Evolutionary conservation across 2,329 filamentous ascomycete genomes (phyloP).

Genomic region (Xylaria digitata): DNA sequence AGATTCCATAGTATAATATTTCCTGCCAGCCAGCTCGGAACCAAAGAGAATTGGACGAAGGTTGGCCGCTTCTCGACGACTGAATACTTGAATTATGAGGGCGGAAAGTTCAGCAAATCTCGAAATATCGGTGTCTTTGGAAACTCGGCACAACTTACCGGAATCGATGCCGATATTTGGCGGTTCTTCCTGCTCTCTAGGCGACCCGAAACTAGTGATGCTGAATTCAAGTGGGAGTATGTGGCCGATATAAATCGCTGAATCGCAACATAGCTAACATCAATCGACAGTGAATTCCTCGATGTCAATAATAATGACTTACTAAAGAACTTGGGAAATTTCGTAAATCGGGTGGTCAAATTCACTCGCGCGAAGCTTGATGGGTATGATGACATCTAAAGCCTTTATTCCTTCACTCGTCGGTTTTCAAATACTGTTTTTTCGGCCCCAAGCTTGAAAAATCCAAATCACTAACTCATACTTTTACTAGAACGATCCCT

Average conservation of each 20-base stretch:
- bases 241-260: constrained; percentile 25
- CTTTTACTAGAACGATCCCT: constrained; percentile 60
- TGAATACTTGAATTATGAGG: constrained; percentile 67
- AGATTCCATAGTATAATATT: constrained; percentile 90
- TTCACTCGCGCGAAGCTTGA: constrained; percentile 73
- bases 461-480: background rate
- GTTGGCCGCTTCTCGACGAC: constrained; percentile 89
- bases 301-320: constrained; percentile 89
- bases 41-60: constrained; percentile 87
- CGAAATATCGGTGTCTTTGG: constrained; percentile 77
- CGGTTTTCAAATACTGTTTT: too few species aligned
- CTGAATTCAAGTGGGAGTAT: constrained; percentile 85
- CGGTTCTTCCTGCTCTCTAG: constrained; percentile 89
- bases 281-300: constrained; percentile 69
- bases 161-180: constrained; percentile 89
- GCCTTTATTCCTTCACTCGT: too few species aligned
- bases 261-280: constrained; percentile 45
- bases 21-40: constrained; percentile 86
- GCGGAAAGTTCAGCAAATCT: constrained; percentile 91
- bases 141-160: constrained; percentile 87
- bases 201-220: constrained; percentile 85
- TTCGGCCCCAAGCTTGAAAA: too few species aligned
- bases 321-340: constrained; percentile 78
- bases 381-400: constrained; percentile 38
- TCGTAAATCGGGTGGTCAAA: constrained; percentile 62